Evolutionary conservation across 2,329 filamentous ascomycete genomes (phyloP), one percentile per base, ranked within the genome.

Genomic region (Pseudocercospora macadamiae): DNA sequence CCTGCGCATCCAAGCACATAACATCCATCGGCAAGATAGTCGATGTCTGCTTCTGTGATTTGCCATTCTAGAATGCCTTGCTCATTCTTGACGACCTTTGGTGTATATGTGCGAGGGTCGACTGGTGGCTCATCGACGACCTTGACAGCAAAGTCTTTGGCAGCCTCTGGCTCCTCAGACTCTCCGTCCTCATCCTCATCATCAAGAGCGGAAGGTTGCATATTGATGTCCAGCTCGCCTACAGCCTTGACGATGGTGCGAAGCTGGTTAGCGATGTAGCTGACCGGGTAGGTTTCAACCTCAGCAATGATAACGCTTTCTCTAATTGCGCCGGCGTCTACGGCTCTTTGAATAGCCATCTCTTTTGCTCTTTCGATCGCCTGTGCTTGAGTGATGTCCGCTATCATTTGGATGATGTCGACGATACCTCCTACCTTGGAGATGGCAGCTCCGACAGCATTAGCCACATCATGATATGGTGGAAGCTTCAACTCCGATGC

Each of bases 1-100:
- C 85, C 84, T 18, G 84, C 85, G 0, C 83, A 85, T 1, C 83
- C 85, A 0, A 88, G 76, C 52, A 88, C 82, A 61, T 86, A 86
- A 66, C 83, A 85, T 1, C 85, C 85, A 6, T 77, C 82, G 0
- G 82, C 73, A 30, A 87, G 82, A 75, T 81, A 87, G 26, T 75
- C 70, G 3, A 87, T 73, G 66, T 87, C 85, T 0, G 80, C 82
- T 65, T 86, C 83, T 9, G 76, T 82, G 36, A 87, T 70, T 56
- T 80, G 79, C 85, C 85, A 87, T 14, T 71, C 70, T n/a, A 61
- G 48, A 3, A 79, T 68, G 8, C 83, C 77, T n/a, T 79, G 74
- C 34, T 72, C 73, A 0, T 75, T 76, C 1, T 62, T 61, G 16
- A 59, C 23, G 5, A 72, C 53, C 5, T 54, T 64, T 4, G 85